Evolutionary conservation across 257 asterid species (phyloP).

Genomic region (Nicotiana knightiana): DNA sequence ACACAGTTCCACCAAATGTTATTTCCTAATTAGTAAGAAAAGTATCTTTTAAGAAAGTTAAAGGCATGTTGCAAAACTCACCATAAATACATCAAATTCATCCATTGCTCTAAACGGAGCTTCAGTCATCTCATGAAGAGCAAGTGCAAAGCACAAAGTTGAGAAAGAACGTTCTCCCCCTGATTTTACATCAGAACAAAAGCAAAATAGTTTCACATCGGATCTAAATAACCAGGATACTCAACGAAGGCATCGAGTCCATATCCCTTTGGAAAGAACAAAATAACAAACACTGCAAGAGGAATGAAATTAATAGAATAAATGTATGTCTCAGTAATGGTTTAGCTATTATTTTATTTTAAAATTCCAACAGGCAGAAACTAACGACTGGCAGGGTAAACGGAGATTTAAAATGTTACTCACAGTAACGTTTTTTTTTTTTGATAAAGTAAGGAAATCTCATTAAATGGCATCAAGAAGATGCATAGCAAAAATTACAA

Average conservation of each 20-base stretch:
- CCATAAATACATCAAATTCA: conserved; percentile 98
- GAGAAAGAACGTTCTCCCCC: conserved; percentile 99
- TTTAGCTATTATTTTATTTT: no score
- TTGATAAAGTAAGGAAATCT: no score
- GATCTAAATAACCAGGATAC: background rate
- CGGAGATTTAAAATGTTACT: no score
- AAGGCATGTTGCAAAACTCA: conserved; percentile 21
- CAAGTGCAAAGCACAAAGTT: conserved; percentile 90
- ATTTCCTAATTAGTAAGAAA: background rate
- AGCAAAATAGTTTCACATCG: background rate
- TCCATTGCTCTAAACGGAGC: conserved; percentile 99
- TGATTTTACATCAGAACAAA: conserved; percentile 26
- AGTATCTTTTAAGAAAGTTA: background rate
- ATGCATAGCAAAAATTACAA: no score
- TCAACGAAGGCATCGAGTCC: background rate
- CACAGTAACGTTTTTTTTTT: no score
- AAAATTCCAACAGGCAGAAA: no score
- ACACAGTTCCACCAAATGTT: background rate
- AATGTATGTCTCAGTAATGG: no score
- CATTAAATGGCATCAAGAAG: no score
- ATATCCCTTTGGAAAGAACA: background rate
- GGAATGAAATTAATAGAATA: no score
- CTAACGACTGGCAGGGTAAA: no score
- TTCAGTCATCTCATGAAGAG: conserved; percentile 99
- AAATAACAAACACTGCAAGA: background rate